Evolutionary conservation across 2,329 filamentous ascomycete species (phyloP), one percentile per base, ranked within the genome.

Genomic region (Fusarium papillatum): DNA sequence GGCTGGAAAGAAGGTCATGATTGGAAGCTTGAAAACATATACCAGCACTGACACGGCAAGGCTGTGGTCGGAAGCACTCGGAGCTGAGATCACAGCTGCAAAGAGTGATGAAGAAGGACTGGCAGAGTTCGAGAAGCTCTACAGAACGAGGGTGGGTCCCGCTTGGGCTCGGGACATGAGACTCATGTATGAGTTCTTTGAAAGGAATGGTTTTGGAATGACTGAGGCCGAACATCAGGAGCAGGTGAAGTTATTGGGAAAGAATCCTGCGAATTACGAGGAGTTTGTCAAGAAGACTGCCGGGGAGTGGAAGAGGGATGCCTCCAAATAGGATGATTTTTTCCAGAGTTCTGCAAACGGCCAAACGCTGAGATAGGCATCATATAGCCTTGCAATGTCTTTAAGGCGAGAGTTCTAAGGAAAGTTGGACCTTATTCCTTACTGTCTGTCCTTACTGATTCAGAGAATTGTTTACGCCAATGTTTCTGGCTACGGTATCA

Each of bases 1-100:
- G 71, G 62, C 46, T 8, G 48, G 69, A n/a, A 67, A 72, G 57
- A 74, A 74, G 66, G 22, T 74, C 43, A 74, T 74, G 69, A 39
- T 72, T 41, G 71, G 71, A 36, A 69, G 71, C 34, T 43, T 69
- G 48, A 16, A 72, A 31, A 69, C 19, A 31, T 72, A 74, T 16
- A 67, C 71, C 2, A 67, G 48, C 24, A 19, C 14, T 17, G 48
- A 61, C 4, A 60, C 63, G n/a, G 69, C 66, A 31, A 66, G 41
- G 53, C 48, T 74, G 16, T 74, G 71, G 71, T 67, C 69, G 11
- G 43, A 67, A 11, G 69, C 63, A 2, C 63, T 72, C 13, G 69
- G 66, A n/a, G 62, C 19, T 4, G 17, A 29, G 6, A 48, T 74
- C 22, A 43, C 19, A 8, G 13, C 39, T 34, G 41, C 64, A 4